Evolutionary conservation across 805 yeast genomes (phyloP).

Genomic region (Barnettozyma vustinii): DNA sequence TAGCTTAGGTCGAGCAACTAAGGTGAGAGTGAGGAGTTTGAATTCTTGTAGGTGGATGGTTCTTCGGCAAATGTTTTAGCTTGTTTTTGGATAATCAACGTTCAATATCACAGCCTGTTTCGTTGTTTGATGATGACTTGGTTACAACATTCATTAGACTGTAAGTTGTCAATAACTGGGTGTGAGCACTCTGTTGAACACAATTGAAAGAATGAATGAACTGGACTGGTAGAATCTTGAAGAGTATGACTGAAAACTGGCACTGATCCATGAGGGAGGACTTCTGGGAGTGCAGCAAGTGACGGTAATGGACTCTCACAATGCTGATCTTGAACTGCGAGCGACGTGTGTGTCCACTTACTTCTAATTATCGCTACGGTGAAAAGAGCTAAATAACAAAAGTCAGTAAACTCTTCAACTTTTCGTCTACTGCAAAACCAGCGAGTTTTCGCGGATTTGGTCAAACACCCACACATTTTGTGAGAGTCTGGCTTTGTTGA

Average conservation of each 20-base stretch:
- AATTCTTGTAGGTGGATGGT: no score
- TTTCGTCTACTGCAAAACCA: background rate
- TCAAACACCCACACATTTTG: constrained; percentile 1
- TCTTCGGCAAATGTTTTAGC: no score
- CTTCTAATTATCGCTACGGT: constrained; percentile 4
- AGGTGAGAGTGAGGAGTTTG: background rate
- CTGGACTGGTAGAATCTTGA: no score
- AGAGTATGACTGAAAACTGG: background rate
- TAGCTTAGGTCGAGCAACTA: background rate
- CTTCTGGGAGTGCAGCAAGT: background rate
- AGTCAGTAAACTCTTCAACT: constrained; percentile 2
- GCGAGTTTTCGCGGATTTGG: background rate
- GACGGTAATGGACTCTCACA: background rate
- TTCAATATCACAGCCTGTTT: no score
- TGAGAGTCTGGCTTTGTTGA: background rate
- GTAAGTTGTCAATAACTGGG: no score
- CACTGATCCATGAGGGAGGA: background rate
- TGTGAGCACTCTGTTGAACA: no score
- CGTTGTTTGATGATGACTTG: no score
- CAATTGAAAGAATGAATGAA: no score
- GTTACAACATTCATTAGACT: no score
- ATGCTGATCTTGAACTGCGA: background rate
- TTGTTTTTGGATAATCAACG: no score
- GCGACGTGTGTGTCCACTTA: constrained; percentile 1
- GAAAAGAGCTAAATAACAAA: background rate